Evolutionary conservation across 2,329 filamentous ascomycete species (phyloP), one percentile per base, ranked within the genome.

Genomic region (Pseudopyrenochaeta lycopersici): DNA sequence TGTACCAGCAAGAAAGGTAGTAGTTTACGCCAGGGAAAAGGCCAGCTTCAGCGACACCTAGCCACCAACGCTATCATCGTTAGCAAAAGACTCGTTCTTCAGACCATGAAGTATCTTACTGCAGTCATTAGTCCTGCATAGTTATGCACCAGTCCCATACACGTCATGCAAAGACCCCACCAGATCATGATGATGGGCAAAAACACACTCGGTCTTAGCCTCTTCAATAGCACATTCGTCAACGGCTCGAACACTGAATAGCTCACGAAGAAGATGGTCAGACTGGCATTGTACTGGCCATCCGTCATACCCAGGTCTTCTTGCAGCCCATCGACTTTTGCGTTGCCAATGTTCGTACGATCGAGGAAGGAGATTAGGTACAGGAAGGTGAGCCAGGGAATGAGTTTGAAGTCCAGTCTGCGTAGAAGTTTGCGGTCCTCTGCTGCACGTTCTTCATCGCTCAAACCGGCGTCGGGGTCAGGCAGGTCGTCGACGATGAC

Each of bases 251-350:
- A 92, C 30, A 92, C 76, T 2, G 90, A 84, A 72, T 97, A 97
- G 0, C 90, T 92, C 44, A 96, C 82, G 78, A 96, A 96, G 79
- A 96, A 96, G 63, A 96, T 89, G 30, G 90, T 91, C 7, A 96
- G 81, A 0, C 88, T 85, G 18, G 84, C 81, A 72, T 93, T 93
- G 78, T 92, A 96, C 68, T 90, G 81, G 5, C 80, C 76, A 2
- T 83, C 81, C 0, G 82, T 82, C 80, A 94, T 85, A 29, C 83
- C 61, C 6, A 95, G 77, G 52, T 90, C 86, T 10, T 80, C 68
- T 49, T 82, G 73, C 2, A 87, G 72, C 12, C 84, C 83, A n/a
- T 81, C 84, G 18, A 87, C 78, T 66, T 84, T 85, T 2, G 85
- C 91, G 76, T 82, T 95, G 39, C 90, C 90, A 54, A 93, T 90